phyloP scores from a whole-genome alignment of 495 filamentous ascomycete species.

The Neurospora sp. region DNA sequence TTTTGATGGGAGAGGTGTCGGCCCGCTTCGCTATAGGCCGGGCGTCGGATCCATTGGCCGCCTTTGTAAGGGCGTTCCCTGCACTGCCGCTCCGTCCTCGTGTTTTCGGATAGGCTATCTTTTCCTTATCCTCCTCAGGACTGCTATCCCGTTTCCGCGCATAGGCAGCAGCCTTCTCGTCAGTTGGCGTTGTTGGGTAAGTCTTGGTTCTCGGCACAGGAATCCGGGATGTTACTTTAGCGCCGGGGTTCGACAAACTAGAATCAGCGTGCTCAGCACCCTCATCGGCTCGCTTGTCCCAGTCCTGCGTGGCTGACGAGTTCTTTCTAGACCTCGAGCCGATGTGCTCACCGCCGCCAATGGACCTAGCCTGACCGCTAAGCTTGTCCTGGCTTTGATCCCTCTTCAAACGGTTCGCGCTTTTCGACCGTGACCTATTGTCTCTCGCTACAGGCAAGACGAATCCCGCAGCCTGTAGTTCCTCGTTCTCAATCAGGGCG shows the following conservation, averaged over 20 bases:
- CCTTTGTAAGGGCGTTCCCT: constrained; percentile 43
- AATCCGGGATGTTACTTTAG: constrained; percentile 56
- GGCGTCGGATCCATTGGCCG: constrained; percentile 26
- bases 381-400: constrained; percentile 22
- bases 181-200: background rate
- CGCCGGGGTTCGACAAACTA: constrained; percentile 28
- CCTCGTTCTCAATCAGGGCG: constrained; percentile 83
- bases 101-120: constrained; percentile 44
- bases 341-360: constrained; percentile 14
- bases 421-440: constrained; percentile 20
- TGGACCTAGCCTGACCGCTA: constrained; percentile 16
- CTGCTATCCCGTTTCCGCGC: constrained; percentile 51
- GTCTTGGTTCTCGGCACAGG: constrained; percentile 64
- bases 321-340: constrained; percentile 36
- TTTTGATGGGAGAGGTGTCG: constrained; percentile 41
- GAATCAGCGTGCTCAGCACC: constrained; percentile 53
- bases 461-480: constrained; percentile 81
- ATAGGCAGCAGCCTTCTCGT: constrained; percentile 27
- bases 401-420: constrained; percentile 45
- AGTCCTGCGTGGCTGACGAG: constrained; percentile 21
- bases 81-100: constrained; percentile 66
- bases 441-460: constrained; percentile 52
- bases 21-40: constrained; percentile 33
- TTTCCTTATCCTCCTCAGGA: constrained; percentile 46
- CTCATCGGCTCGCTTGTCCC: constrained; percentile 47